A percentile compares a stretch with the other conserved stretches of the same genome.
These are phyloP conservation scores for Passiflora organensis DNA, from an alignment of 345 rosid genomes.

Conservation along the genomic window DNA sequence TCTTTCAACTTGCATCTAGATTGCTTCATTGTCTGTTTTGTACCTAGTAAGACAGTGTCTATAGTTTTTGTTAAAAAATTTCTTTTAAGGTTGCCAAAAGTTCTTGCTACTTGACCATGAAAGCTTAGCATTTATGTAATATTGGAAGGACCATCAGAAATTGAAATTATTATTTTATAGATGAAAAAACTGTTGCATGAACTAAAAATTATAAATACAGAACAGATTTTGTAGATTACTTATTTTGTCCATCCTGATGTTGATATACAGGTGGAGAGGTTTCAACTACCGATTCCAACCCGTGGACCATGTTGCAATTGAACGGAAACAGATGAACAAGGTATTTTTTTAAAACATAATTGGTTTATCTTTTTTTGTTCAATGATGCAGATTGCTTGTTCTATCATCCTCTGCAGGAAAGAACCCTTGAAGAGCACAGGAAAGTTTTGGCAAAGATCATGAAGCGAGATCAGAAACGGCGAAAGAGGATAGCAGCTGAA, in stretches of 20 bases:
- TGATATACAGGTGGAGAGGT: conserved; percentile 69
- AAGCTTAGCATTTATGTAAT: too few species aligned
- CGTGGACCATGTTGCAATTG: conserved; percentile 55
- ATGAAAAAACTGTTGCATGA: too few species aligned
- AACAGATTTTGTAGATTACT: too few species aligned
- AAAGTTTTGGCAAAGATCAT: conserved; percentile 63
- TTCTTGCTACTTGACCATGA: too few species aligned
- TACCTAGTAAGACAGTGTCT: too few species aligned
- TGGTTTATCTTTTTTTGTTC: not conserved
- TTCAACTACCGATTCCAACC: conserved; percentile 50
- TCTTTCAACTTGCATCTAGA: not conserved
- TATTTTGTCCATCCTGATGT: not conserved
- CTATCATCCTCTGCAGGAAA: conserved; percentile 45
- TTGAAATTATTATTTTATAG: too few species aligned
- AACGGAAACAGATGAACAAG: conserved; percentile 62
- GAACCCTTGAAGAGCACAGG: conserved; percentile 77
- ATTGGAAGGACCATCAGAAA: too few species aligned
- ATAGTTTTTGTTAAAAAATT: too few species aligned
- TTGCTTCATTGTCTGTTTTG: too few species aligned
- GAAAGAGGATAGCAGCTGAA: conserved; percentile 67
- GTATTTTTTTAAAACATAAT: conserved; percentile 19
- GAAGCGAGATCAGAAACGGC: conserved; percentile 56
- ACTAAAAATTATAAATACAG: too few species aligned
- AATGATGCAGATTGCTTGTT: not conserved
- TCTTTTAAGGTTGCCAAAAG: too few species aligned